Conservation (phyloP, 2,329 filamentous ascomycete species). For the Colletotrichum sp. region DNA sequence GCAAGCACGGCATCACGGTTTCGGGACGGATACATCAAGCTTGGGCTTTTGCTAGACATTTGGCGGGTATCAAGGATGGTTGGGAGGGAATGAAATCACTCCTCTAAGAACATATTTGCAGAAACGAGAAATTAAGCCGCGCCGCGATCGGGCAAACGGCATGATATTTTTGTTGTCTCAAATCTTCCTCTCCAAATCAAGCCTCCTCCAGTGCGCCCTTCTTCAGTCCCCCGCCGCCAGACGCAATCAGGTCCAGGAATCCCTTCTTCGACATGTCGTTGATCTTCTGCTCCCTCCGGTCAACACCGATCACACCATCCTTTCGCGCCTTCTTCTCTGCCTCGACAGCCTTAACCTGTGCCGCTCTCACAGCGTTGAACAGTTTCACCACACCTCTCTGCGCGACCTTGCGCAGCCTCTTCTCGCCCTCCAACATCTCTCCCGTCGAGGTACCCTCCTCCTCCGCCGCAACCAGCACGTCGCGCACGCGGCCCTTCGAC, state of each 20-base stretch:
- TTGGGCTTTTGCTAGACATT: constrained; percentile 20
- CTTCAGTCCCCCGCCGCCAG: constrained; percentile 64
- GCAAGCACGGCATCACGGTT: constrained; percentile 14
- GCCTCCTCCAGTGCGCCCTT: constrained; percentile 65
- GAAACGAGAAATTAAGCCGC: background rate
- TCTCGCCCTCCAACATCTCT: constrained; percentile 74
- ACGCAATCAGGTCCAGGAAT: constrained; percentile 88
- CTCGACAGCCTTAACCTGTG: constrained; percentile 87
- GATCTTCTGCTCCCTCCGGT: constrained; percentile 82
- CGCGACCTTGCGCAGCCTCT: constrained; percentile 82
- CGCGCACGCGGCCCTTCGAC: constrained; percentile 87
- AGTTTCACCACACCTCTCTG: constrained; percentile 94
- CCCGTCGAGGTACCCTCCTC: constrained; percentile 49
- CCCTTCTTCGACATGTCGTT: constrained; percentile 98
- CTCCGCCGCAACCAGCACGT: constrained; percentile 73
- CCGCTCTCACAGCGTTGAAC: constrained; percentile 93
- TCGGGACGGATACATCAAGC: constrained; percentile 2
- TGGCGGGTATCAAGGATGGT: constrained; percentile 23
- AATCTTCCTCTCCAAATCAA: constrained; percentile 29
- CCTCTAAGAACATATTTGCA: constrained; percentile 14
- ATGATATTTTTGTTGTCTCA: background rate
- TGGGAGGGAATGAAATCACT: constrained; percentile 28
- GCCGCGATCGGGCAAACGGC: constrained; percentile 8
- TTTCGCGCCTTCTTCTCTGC: constrained; percentile 73
- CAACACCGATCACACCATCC: constrained; percentile 79